A percentile compares a stretch with the other conserved stretches of the same genome.
These are phyloP conservation scores for Babesia caballi DNA, from an alignment of 169 alveolate species.

Conservation along the genomic window DNA sequence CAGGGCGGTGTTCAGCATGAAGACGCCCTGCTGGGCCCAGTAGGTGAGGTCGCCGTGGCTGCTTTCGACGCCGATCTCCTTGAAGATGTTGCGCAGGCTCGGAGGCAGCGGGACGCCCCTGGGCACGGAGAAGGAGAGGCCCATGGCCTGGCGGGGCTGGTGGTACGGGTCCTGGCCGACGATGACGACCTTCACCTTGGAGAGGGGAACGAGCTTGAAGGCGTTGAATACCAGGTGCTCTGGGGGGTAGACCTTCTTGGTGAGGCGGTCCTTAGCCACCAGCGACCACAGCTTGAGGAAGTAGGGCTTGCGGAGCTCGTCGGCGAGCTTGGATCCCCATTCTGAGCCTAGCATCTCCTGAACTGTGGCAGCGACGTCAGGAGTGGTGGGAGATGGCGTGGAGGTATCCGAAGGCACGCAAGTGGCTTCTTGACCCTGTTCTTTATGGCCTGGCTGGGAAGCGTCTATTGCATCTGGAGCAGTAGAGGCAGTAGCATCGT, in stretches of 20 bases:
- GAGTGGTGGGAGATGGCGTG: not conserved
- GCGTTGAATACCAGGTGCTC: conserved; percentile 82
- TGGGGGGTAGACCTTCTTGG: conserved; percentile 82
- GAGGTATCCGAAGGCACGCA: not conserved
- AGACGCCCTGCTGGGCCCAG: conserved; percentile 98
- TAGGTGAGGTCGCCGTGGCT: conserved; percentile 94
- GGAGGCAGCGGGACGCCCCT: conserved; percentile 93
- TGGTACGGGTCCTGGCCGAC: conserved; percentile 99
- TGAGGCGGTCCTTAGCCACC: conserved; percentile 71
- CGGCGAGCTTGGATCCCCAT: conserved; percentile 57
- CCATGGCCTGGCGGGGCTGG: conserved; percentile 96
- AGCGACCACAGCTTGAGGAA: conserved; percentile 71
- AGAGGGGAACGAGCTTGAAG: conserved; percentile 81
- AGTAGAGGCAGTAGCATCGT: not conserved
- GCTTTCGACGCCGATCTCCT: conserved; percentile 86
- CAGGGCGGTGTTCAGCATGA: conserved; percentile 91
- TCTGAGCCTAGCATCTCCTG: conserved; percentile 43
- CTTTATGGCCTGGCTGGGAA: no score
- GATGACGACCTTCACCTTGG: conserved; percentile 91
- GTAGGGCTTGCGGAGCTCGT: conserved; percentile 73
- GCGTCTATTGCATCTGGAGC: not conserved
- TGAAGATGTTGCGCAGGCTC: conserved; percentile 93
- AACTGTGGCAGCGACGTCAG: not conserved
- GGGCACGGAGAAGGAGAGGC: conserved; percentile 96
- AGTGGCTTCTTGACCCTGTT: no score